A percentile compares a stretch with the other conserved stretches of the same genome.
These are phyloP conservation scores for Aphanomyces stellatus DNA, from an alignment of 352 stramenopile genomes.

Conservation along the genomic window DNA sequence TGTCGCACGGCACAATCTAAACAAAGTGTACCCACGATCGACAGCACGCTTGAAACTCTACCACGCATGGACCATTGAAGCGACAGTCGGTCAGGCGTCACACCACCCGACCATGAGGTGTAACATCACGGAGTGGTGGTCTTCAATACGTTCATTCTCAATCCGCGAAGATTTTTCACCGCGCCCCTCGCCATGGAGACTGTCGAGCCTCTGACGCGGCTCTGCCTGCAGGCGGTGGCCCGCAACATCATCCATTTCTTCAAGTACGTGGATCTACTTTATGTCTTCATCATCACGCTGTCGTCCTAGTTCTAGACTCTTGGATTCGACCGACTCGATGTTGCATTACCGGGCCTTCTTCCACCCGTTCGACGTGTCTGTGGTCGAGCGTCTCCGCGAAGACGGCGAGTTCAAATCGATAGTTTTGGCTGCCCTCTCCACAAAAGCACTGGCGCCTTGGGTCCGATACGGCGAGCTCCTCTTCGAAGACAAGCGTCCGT, in stretches of 20 bases:
- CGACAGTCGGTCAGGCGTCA: no score
- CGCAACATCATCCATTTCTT: conserved; percentile 11
- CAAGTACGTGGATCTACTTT: conserved; percentile 1
- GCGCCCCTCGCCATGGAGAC: neutral
- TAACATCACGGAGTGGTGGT: no score
- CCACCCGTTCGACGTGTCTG: conserved; percentile 10
- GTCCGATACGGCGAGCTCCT: neutral
- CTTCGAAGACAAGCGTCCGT: neutral
- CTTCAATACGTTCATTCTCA: no score
- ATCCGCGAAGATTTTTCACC: no score
- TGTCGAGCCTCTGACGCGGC: neutral
- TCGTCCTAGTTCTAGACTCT: neutral
- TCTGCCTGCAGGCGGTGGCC: conserved; percentile 2
- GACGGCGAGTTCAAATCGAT: neutral
- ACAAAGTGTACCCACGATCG: no score
- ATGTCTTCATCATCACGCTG: neutral
- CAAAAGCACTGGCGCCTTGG: neutral
- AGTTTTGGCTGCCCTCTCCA: neutral
- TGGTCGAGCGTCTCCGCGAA: conserved; percentile 3
- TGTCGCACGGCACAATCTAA: no score
- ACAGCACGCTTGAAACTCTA: no score
- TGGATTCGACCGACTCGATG: no score
- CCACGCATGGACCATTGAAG: no score
- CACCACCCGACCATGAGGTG: no score
- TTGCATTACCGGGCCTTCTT: no score